These are phyloP conservation scores for Vigna angularis DNA, from an alignment of 306 rosid genomes.

Conservation along the genomic window DNA sequence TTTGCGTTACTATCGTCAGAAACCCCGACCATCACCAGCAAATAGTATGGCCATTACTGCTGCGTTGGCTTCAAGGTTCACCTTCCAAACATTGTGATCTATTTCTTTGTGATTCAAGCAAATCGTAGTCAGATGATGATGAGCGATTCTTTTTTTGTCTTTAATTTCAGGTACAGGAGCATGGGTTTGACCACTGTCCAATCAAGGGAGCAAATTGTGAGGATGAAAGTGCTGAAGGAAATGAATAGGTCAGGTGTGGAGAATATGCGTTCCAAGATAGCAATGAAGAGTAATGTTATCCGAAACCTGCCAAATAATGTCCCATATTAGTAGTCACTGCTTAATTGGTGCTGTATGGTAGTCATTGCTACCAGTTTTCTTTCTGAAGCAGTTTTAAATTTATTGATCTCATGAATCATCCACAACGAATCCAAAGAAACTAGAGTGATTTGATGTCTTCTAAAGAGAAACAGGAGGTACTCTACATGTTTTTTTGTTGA, in stretches of 20 bases:
- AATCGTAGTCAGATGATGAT: slow-evolving; percentile 35
- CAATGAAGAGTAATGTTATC: slow-evolving; percentile 88
- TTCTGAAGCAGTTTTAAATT: slow-evolving; percentile 23
- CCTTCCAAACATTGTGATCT: slow-evolving; percentile 20
- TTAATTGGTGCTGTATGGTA: slow-evolving; percentile 9
- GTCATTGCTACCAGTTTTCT: slow-evolving; percentile 27
- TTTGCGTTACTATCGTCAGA: slow-evolving; percentile 96
- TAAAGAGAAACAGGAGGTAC: background rate
- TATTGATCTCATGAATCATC: slow-evolving; percentile 9
- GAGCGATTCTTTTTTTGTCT: background rate
- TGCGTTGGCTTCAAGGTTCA: slow-evolving; percentile 87
- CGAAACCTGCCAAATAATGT: slow-evolving; percentile 90
- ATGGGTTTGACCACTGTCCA: slow-evolving; percentile 95
- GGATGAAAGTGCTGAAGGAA: slow-evolving; percentile 90
- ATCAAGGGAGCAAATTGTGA: slow-evolving; percentile 74
- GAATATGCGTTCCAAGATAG: slow-evolving; percentile 82
- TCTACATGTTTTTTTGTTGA: background rate
- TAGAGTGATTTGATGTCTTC: slow-evolving; percentile 17
- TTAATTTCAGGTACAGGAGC: slow-evolving; percentile 77
- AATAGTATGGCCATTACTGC: slow-evolving; percentile 64
- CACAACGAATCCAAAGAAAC: background rate
- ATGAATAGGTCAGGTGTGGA: slow-evolving; percentile 86
- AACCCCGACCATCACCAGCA: slow-evolving; percentile 77
- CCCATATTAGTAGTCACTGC: slow-evolving; percentile 55
- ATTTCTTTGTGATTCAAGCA: background rate